Evolutionary conservation across 768 basidiomycete genomes (phyloP), one percentile per base, ranked within the genome.

Genomic region (Agaricus bisporus): DNA sequence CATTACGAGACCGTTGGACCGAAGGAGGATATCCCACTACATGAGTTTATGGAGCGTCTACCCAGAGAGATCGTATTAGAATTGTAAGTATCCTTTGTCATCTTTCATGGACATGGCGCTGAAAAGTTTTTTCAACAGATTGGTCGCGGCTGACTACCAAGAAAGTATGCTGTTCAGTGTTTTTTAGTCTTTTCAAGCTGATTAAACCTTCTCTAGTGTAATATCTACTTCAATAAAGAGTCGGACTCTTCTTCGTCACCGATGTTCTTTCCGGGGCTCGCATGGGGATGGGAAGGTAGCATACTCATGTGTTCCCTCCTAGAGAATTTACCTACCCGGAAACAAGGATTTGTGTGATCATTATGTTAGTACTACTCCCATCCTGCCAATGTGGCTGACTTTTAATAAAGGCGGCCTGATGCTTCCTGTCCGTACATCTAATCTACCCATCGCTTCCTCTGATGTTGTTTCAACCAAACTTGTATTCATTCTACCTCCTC

Each of bases 51-150:
- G 58, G 91, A 95, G 58, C 79, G 94, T 17, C 78, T 98, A 48
- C 83, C 85, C 1, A 90, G 90, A 1, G 93, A 95, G 66, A 80
- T 97, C 43, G 88, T 89, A 1, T 69, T 98, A 5, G 94, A 97
- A 66, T 67, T 95, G 94, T 97, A 59, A 64, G 91, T 80, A 14
- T 12, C 42, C 8, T 17, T 45, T 35, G 20, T 44, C 12, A 14
- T 28, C 10, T 43, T 14, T 18, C 3, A 11, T 9, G 22, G 1
- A 8, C 4, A 12, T 39, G 7, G 15, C n/a, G 5, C 51, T 50
- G 26, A 54, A 36, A 11, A n/a, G 17, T 43, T 15, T 37, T 20
- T 36, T 52, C 39, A 49, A 25, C 58, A 84, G 82, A 50, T 68
- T 84, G 32, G 60, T 82, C 51, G 82, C 82, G 28, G 83, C 83